Base-by-base conservation (phyloP, 2,329 filamentous ascomycete species). In the Fusarium bactridioides region DNA sequence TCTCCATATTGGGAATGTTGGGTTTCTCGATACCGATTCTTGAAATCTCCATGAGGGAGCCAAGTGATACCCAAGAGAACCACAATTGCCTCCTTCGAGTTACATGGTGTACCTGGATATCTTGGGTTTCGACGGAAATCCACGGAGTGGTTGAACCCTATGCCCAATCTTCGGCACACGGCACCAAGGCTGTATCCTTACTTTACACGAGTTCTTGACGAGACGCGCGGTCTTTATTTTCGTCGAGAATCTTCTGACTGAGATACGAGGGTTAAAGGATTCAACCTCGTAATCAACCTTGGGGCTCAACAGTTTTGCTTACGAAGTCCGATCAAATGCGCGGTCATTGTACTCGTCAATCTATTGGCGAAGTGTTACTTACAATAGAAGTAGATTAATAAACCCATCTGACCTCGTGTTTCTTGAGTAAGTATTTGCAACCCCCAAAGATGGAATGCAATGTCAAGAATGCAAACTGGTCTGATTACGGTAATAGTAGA, bases 41-140 rank as follows among this genome's bases (percentile, higher is more conserved):
- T 61, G 35, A 55, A 37, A 53, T 45, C 13, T n/a, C 40, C 29
- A 58, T 72, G 71, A 74, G 71, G 71, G 58, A 73, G 71, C 71
- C 71, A 51, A 69, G 47, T 41, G 44, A 67, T 61, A 59, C 60
- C 59, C 41, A 64, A 54, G 53, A 56, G 61, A 56, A 60, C 63
- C 51, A 61, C 43, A 50, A 29, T 72, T 56, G 43, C 33, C 54
- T 38, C 61, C 27, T 47, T 73, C 41, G 33, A 38, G 51, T 70
- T 61, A 60, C 56, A 53, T 48, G 61, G 64, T n/a, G 58, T 33
- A 31, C 23, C 38, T 47, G 64, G 51, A 59, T 55, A 29, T 66
- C 37, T 66, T 47, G 18, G 58, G 70, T 29, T 48, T 69, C 56
- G 13, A 63, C 43, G 54, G 61, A 47, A 64, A 40, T 29, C 53